Percentiles rank a stretch among this genome's conserved stretches.
These are phyloP conservation scores for Botryosphaeria agaves DNA, from an alignment of 2,329 filamentous ascomycete species.

Conservation along the genomic window DNA sequence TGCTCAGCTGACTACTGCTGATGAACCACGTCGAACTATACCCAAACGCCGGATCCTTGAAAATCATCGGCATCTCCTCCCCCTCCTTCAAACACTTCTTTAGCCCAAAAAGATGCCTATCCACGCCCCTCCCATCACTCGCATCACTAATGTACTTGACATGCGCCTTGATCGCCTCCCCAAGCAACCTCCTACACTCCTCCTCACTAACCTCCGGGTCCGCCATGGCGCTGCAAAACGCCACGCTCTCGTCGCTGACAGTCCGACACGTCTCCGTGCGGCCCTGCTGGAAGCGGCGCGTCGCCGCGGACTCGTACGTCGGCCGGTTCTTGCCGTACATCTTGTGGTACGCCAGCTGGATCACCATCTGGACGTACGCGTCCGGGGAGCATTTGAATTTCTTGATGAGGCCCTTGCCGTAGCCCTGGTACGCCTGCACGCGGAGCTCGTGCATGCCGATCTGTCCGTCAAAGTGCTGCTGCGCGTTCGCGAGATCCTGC, in stretches of 20 bases:
- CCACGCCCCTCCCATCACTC: conserved; percentile 81
- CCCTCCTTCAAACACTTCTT: conserved; percentile 75
- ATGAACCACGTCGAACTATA: conserved; percentile 87
- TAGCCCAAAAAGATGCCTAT: conserved; percentile 90
- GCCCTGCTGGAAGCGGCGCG: conserved; percentile 86
- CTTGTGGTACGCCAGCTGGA: conserved; percentile 95
- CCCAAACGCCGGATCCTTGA: conserved; percentile 65
- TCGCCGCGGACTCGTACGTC: conserved; percentile 93
- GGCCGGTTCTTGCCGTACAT: conserved; percentile 98
- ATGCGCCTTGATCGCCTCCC: conserved; percentile 64
- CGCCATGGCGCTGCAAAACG: conserved; percentile 79
- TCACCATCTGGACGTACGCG: conserved; percentile 95
- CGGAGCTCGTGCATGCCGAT: conserved; percentile 80
- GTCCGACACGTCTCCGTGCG: conserved; percentile 91
- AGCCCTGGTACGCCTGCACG: conserved; percentile 91
- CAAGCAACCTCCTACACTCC: conserved; percentile 57
- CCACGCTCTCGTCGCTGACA: conserved; percentile 79
- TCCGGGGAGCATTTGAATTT: conserved; percentile 98
- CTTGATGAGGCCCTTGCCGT: conserved; percentile 97
- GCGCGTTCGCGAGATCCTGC: conserved; percentile 61
- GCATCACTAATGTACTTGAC: conserved; percentile 83
- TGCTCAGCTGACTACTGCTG: conserved; percentile 75
- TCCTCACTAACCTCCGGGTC: conserved; percentile 46
- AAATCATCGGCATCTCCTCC: conserved; percentile 68
- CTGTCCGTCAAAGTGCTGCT: conserved; percentile 60